Evolutionary conservation across 306 rosid species (phyloP), one percentile per base, ranked within the genome.

Genomic region (Cercis canadensis): DNA sequence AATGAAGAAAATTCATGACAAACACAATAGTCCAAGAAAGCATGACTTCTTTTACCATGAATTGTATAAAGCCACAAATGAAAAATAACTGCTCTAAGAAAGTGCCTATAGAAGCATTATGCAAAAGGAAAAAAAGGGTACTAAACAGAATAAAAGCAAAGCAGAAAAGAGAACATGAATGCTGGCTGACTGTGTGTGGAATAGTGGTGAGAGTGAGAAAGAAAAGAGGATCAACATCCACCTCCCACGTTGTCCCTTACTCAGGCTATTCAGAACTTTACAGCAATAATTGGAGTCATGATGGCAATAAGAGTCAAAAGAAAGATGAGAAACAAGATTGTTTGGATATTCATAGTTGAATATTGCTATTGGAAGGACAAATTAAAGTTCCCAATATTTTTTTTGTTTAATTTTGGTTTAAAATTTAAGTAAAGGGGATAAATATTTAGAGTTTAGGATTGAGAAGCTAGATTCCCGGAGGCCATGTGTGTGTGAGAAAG

Each of bases 251-350:
- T 67, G 80, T 75, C 83, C 29, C 79, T 73, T 67, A 13, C 51
- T 51, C 41, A 19, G 59, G 40, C 51, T 49, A 60, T 63, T 79
- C 44, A 56, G 54, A 74, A 76, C 82, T 76, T 77, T 67, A 55
- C 70, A 67, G 55, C 67, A 81, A 83, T 78, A 75, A 83, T 86
- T 81, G 91, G 55, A 29, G 77, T 58, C 68, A 69, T 78, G 64
- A 83, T 76, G 72, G 62, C 62, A 34, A 33, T 64, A 69, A 44
- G 75, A 75, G 84, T 83, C 82, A 65, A 80, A 80, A 72, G 75
- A 61, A 69, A 72, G 69, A 72, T 17, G 37, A 52, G 53, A 73
- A 77, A 69, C 49, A 51, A n/a, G 54, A 31, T 62, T 77, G 55
- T 56, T 61, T 13, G 56, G 60, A 75, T 72, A 40, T n/a, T n/a